Evolutionary conservation across 2,329 filamentous ascomycete genomes (phyloP), one percentile per base, ranked within the genome.

Genomic region (Didymella arachidicola): DNA sequence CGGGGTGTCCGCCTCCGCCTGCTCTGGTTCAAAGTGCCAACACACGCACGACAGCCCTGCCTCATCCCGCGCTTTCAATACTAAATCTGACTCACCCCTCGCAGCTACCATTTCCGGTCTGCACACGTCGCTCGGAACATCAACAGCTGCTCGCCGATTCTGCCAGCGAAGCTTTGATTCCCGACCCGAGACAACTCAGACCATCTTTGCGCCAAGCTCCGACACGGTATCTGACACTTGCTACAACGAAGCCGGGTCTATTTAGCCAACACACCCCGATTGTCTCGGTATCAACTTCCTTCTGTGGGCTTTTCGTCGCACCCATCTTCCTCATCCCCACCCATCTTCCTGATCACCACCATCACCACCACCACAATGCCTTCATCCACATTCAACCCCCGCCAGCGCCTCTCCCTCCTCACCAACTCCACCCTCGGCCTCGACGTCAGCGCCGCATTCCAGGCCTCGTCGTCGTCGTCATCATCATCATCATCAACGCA

Each of bases 371-470:
- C 38, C 57, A 72, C 46, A 44, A 77, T 73, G 73, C 71, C 73
- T 62, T 55, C 70, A 39, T 50, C 70, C 51, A 61, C 64, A 26
- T 64, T 66, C 64, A 72, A 72, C 67, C 76, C 76, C 46, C 77
- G 77, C 65, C 72, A 77, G 62, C 76, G 75, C 69, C 77, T 79
- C 61, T 77, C 76, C 49, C 73, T 79, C 72, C 68, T 77, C 63
- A 78, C 75, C 54, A 75, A 77, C 70, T 71, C 74, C 22, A 74
- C 74, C 1, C 76, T 79, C 50, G 74, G 76, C 55, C 75, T 75
- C 69, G 77, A 78, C 61, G 72, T 78, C 52, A 74, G 73, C 57
- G 77, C 75, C 16, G 76, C 76, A 12, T 72, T 78, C 69, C 77
- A 78, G 60, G 74, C 76, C 53, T 75, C 73, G 6, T 70, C 69